Evolutionary conservation across 2,329 filamentous ascomycete species (phyloP).

Genomic region (Diaporthe longicolla): DNA sequence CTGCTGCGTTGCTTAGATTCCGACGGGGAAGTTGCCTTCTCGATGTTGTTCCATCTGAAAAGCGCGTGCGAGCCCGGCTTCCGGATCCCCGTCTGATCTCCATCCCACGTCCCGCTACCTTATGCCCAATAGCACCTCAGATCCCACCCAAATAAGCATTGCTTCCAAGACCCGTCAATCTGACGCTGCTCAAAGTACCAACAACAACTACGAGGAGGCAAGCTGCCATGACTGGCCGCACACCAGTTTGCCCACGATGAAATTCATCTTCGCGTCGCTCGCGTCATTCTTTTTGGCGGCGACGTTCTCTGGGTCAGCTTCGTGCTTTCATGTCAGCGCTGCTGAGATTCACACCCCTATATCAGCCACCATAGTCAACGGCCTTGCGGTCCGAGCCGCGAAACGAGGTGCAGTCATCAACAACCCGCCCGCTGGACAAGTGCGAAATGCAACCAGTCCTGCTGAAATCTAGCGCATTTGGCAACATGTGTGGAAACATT

Average conservation of each 20-base stretch:
- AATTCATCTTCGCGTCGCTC: not conserved
- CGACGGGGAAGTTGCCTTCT: conserved; percentile 21
- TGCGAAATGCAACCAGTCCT: not conserved
- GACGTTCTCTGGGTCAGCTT: not conserved
- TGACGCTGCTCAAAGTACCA: not conserved
- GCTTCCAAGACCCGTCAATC: conserved; percentile 21
- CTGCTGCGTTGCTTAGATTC: not conserved
- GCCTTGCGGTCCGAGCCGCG: not conserved
- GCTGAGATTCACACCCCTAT: not conserved
- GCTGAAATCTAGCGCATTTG: not conserved
- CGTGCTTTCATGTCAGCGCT: conserved; percentile 9
- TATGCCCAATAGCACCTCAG: conserved; percentile 25
- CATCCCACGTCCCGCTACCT: not conserved
- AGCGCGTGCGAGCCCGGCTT: not conserved
- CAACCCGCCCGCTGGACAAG: not conserved
- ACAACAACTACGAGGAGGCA: not conserved
- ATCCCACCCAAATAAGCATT: conserved; percentile 18
- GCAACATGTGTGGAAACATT: too few species aligned
- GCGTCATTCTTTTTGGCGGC: not conserved
- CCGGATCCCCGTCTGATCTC: conserved; percentile 1
- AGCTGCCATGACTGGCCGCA: not conserved
- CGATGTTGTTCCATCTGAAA: conserved; percentile 30
- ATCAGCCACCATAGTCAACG: not conserved
- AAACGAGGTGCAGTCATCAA: not conserved
- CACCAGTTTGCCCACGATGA: not conserved